Conservation (phyloP, 768 basidiomycete genomes). For the Collybia nuda region DNA sequence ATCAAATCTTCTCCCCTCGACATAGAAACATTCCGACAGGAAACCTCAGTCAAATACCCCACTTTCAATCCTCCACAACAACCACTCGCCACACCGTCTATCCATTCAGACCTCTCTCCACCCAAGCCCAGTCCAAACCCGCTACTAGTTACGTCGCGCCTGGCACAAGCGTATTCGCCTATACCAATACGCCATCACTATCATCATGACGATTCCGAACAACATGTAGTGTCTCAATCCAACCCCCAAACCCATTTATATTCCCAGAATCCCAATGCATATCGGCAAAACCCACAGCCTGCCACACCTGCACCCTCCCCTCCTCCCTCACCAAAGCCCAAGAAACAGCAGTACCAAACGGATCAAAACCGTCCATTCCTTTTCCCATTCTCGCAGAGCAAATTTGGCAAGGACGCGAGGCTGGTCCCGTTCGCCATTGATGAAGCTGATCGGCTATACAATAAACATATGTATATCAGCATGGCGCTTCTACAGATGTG, state of each 20-base stretch:
- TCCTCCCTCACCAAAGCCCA: constrained; percentile 81
- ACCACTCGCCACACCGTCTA: constrained; percentile 30
- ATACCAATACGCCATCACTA: constrained; percentile 95
- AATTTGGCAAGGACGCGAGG: constrained; percentile 53
- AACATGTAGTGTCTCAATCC: constrained; percentile 39
- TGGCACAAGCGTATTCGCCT: constrained; percentile 90
- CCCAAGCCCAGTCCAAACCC: constrained; percentile 25
- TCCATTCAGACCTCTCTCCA: constrained; percentile 27
- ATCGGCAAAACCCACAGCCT: constrained; percentile 57
- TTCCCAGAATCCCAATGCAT: constrained; percentile 30
- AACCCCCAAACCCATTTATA: constrained; percentile 34
- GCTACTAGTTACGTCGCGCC: constrained; percentile 51
- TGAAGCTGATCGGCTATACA: constrained; percentile 91
- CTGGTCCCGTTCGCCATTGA: constrained; percentile 95
- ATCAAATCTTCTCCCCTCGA: constrained; percentile 93
- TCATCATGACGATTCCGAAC: constrained; percentile 77
- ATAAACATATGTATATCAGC: constrained; percentile 87
- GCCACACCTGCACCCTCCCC: constrained; percentile 92
- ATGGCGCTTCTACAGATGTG: constrained; percentile 92
- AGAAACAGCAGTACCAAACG: constrained; percentile 98
- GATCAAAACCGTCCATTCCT: constrained; percentile 93
- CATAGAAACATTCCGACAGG: constrained; percentile 84
- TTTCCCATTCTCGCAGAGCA: constrained; percentile 87
- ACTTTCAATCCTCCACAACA: constrained; percentile 74
- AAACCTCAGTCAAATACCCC: constrained; percentile 94